These are phyloP conservation scores for Streptanthus diversifolius DNA, from an alignment of 345 rosid species.

Conservation along the genomic window DNA sequence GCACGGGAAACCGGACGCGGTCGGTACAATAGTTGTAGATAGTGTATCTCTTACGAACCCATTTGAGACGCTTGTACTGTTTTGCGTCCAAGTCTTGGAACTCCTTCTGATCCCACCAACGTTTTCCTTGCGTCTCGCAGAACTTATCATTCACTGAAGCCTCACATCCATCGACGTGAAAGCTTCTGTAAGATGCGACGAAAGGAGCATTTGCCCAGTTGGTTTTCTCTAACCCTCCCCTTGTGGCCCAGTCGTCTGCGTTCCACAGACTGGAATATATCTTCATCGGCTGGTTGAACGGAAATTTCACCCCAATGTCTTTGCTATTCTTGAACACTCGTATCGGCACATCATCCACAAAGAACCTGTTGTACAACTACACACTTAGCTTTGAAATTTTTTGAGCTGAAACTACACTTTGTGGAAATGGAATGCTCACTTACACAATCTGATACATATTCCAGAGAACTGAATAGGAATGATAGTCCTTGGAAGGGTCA, in stretches of 20 bases:
- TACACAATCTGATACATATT: slow-evolving; percentile 66
- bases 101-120: slow-evolving; percentile 76
- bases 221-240: slow-evolving; percentile 84
- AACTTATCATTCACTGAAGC: slow-evolving; percentile 58
- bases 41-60: slow-evolving; percentile 57
- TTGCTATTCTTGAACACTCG: slow-evolving; percentile 81
- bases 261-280: slow-evolving; percentile 87
- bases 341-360: slow-evolving; percentile 71
- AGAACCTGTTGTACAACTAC: slow-evolving; percentile 44
- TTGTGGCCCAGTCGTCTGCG: slow-evolving; percentile 89
- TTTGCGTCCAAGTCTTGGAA: slow-evolving; percentile 52
- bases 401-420: not conserved
- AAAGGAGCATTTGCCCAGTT: slow-evolving; percentile 85
- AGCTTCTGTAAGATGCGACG: slow-evolving; percentile 52
- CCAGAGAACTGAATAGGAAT: slow-evolving; percentile 74
- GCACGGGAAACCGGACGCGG: slow-evolving; percentile 38
- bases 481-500: slow-evolving; percentile 62
- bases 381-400: not conserved
- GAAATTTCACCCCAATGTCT: slow-evolving; percentile 66
- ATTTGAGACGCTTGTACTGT: slow-evolving; percentile 48
- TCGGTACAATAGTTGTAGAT: slow-evolving; percentile 64
- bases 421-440: slow-evolving; percentile 28
- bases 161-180: slow-evolving; percentile 64
- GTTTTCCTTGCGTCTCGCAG: slow-evolving; percentile 65
- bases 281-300: slow-evolving; percentile 83